A percentile compares a stretch with the other conserved stretches of the same genome.
phyloP scores from a whole-genome alignment of 495 filamentous ascomycete species.

The Aspergillus heteromorphus region DNA sequence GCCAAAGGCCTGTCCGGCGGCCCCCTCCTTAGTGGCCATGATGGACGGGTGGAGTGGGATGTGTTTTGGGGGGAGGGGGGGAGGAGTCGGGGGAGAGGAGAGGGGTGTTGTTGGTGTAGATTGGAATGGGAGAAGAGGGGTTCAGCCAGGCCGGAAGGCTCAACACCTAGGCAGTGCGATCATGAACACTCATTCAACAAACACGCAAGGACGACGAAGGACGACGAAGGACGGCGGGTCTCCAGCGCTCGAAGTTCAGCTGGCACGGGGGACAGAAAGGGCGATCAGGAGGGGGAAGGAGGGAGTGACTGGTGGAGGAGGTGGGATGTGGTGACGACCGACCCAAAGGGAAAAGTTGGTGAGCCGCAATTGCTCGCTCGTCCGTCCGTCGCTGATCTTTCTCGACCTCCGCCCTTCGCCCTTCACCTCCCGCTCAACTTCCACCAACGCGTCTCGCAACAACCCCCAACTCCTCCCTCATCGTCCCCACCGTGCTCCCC shows the following conservation, averaged over 20 bases:
- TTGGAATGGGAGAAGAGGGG: constrained; percentile 18
- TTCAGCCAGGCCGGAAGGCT: constrained; percentile 25
- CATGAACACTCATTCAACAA: constrained; percentile 25
- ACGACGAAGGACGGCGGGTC: background rate
- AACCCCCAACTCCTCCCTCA: background rate
- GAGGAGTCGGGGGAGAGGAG: too few species aligned
- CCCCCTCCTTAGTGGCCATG: constrained; percentile 65
- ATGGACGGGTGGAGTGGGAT: constrained; percentile 21
- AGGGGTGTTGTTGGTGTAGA: constrained; percentile 11
- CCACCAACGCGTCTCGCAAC: background rate
- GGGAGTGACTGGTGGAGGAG: constrained; percentile 17
- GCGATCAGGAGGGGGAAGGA: constrained; percentile 12
- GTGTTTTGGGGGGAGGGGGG: constrained; percentile 19
- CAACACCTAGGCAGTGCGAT: constrained; percentile 19
- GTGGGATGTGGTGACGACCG: constrained; percentile 39
- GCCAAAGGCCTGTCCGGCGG: constrained; percentile 63
- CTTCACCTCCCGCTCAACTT: constrained; percentile 1
- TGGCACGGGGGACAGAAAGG: constrained; percentile 7
- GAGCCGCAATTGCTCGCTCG: constrained; percentile 18
- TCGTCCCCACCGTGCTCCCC: background rate
- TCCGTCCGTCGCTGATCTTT: constrained; percentile 4
- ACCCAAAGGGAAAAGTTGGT: constrained; percentile 25
- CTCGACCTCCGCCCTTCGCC: background rate
- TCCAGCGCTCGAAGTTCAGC: constrained; percentile 2
- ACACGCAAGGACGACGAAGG: constrained; percentile 1